phyloP scores from a whole-genome alignment of 768 basidiomycete genomes.

The Agaricus sinodeliciosus region DNA sequence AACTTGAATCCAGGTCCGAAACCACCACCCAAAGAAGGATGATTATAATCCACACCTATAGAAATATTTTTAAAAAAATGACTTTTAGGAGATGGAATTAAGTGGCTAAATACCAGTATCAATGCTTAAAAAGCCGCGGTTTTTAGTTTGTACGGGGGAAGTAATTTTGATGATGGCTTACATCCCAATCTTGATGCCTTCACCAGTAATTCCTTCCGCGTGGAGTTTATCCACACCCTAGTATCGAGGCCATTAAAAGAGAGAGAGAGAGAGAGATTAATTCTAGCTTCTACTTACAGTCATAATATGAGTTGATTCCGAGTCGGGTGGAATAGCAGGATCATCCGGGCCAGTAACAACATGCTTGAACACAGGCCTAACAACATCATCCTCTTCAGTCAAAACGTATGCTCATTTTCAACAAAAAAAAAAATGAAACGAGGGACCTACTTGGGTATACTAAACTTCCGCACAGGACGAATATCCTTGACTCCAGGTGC shows the following conservation, averaged over 20 bases:
- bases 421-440: conserved; percentile 5
- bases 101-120: conserved; percentile 30
- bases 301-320: conserved; percentile 46
- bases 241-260: background rate
- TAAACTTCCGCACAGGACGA: conserved; percentile 41
- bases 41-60: conserved; percentile 45
- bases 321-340: conserved; percentile 37
- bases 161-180: conserved; percentile 19
- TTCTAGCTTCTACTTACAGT: conserved; percentile 28
- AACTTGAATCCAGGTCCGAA: conserved; percentile 47
- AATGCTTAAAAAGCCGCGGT: conserved; percentile 26
- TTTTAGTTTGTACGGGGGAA: background rate
- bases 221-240: conserved; percentile 65
- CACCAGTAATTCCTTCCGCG: conserved; percentile 52
- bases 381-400: background rate
- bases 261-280: background rate
- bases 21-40: conserved; percentile 47
- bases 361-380: conserved; percentile 36
- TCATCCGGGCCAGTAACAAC: conserved; percentile 35
- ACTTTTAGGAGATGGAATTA: too few relatives aligned
- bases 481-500: conserved; percentile 51
- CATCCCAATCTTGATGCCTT: conserved; percentile 65
- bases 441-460: conserved; percentile 30
- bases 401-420: background rate
- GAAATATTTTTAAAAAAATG: background rate